A percentile compares a stretch with the other conserved stretches of the same genome.
Conservation (phyloP, 1,139 yeast genomes). For the Scheffersomyces titani region DNA sequence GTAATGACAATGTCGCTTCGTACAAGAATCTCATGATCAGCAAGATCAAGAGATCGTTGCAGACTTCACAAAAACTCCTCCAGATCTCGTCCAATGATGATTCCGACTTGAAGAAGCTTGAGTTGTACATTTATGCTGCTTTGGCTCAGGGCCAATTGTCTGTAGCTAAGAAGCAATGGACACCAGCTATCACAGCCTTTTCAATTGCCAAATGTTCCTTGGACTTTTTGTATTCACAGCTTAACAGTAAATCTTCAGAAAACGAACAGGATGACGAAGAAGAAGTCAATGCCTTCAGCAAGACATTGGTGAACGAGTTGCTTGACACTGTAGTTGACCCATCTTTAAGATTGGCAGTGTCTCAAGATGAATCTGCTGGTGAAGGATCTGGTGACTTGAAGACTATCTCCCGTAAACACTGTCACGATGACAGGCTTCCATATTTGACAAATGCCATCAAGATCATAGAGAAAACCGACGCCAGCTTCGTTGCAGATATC, state of each 20-base stretch:
- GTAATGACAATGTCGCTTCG: slow-evolving; percentile 37
- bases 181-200: slow-evolving; percentile 49
- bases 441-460: slow-evolving; percentile 38
- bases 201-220: slow-evolving; percentile 65
- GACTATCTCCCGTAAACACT: slow-evolving; percentile 47
- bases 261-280: slow-evolving; percentile 10
- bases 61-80: slow-evolving; percentile 45
- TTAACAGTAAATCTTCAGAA: slow-evolving; percentile 3
- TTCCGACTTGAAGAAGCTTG: slow-evolving; percentile 42
- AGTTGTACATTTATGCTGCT: slow-evolving; percentile 60
- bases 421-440: slow-evolving; percentile 33
- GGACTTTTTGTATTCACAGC: slow-evolving; percentile 42
- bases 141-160: slow-evolving; percentile 61
- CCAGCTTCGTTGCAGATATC: slow-evolving; percentile 41
- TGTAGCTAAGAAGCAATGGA: slow-evolving; percentile 62
- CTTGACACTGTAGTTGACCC: slow-evolving; percentile 69
- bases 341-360: slow-evolving; percentile 57
- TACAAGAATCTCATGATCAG: slow-evolving; percentile 59
- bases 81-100: slow-evolving; percentile 36
- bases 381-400: slow-evolving; percentile 41
- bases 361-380: slow-evolving; percentile 32
- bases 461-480: slow-evolving; percentile 41
- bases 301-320: slow-evolving; percentile 55
- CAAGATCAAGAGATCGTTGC: slow-evolving; percentile 66
- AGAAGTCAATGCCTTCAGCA: slow-evolving; percentile 26